Base-by-base conservation (phyloP, 768 basidiomycete genomes). In the Holtermanniella nyarrowii region DNA sequence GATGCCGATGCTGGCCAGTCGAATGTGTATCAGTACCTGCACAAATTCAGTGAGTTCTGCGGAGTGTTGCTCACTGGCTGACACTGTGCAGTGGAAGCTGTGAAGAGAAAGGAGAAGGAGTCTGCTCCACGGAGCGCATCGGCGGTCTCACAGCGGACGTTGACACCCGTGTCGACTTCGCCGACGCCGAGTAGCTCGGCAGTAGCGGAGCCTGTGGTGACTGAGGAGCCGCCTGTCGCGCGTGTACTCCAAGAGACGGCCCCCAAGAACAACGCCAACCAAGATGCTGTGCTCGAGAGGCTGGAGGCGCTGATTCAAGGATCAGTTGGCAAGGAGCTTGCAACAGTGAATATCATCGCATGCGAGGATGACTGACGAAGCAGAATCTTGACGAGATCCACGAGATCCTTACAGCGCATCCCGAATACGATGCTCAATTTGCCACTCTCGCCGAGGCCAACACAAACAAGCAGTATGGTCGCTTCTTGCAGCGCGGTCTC, bases 1-100 rank as follows among this genome's bases (percentile, higher is more conserved):
- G 88, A 90, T 67, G 50, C 51, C 1, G 62, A 65, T 12, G 61
- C 61, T 21, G 57, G 10, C 50, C 54, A 7, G 47, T 55, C n/a
- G 43, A 55, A 40, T 40, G 31, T 37, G 10, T 37, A 37, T 16
- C 31, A 37, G 31, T 37, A 37, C 16, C 31, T 37, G 31, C 31
- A 37, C 31, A 37, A 37, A 37, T 37, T 37, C 31, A 37, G 31
- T 37, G 31, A 37, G 31, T 37, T 7, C 7, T 37, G 31, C 31
- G 31, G 31, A 37, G 31, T 7, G 7, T 37, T 7, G 31, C 31
- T 7, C 16, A 16, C 31, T 7, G 16, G 31, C 16, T 37, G 31
- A 37, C 31, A 37, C 16, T 37, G 10, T 16, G 31, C 31, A 37
- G 31, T 37, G 31, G 31, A 37, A 16, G 31, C 31, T 16, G 31